Percentiles rank a stretch among this genome's conserved stretches.
Conservation (phyloP, 768 basidiomycete genomes). For the Boletus sp. region DNA sequence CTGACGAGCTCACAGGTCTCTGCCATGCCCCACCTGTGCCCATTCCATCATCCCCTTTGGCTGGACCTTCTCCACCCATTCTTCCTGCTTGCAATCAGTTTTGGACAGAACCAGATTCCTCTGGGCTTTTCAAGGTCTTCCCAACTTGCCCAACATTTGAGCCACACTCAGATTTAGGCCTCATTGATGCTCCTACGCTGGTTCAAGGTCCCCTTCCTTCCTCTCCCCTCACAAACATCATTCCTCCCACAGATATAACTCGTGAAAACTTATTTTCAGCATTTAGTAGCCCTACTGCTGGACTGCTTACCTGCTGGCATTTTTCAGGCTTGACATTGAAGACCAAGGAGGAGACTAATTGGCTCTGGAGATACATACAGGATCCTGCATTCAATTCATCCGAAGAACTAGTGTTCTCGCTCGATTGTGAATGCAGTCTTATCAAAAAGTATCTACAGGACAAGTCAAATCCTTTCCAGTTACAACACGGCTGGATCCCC, state of each 20-base stretch:
- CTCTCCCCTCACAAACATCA: background rate
- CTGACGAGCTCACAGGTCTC: background rate
- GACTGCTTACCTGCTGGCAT: too few species aligned
- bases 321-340: too few species aligned
- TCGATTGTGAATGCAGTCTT: background rate
- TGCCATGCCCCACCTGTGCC: background rate
- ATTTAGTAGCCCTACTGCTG: too few species aligned
- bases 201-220: background rate
- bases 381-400: conserved; percentile 19
- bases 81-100: background rate
- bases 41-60: background rate
- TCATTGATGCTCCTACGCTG: background rate
- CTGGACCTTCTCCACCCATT: background rate
- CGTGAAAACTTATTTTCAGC: too few species aligned
- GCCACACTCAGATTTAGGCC: background rate
- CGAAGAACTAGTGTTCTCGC: background rate
- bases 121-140: background rate
- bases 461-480: conserved; percentile 5
- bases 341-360: too few species aligned
- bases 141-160: background rate
- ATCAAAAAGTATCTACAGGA: background rate
- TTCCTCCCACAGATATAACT: background rate
- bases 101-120: background rate
- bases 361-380: conserved; percentile 22
- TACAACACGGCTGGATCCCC: conserved; percentile 5